These are phyloP conservation scores for Pseudotulostoma volvatum DNA, from an alignment of 495 filamentous ascomycete genomes.

Conservation along the genomic window DNA sequence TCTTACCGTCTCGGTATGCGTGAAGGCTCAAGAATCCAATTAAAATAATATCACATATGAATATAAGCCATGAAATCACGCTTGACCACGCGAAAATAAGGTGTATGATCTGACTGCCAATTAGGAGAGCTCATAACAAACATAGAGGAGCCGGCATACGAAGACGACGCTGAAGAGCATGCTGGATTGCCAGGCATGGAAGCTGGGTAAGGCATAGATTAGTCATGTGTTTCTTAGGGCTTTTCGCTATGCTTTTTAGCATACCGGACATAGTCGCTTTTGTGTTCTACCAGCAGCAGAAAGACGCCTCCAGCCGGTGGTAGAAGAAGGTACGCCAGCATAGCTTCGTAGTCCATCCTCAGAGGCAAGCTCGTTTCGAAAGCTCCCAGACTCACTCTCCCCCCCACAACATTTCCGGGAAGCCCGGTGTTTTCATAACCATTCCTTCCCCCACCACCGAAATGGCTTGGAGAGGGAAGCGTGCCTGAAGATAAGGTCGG, in stretches of 20 bases:
- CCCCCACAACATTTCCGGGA: slow-evolving; percentile 24
- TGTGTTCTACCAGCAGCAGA: slow-evolving; percentile 71
- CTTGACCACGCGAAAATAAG: slow-evolving; percentile 70
- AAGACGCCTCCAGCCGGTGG: slow-evolving; percentile 80
- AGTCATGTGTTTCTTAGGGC: slow-evolving; percentile 4
- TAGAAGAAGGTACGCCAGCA: slow-evolving; percentile 71
- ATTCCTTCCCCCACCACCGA: slow-evolving; percentile 10
- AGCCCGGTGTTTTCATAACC: slow-evolving; percentile 21
- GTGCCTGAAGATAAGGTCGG: slow-evolving; percentile 18
- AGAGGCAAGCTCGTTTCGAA: slow-evolving; percentile 69
- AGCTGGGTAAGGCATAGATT: slow-evolving; percentile 32
- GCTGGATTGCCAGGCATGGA: slow-evolving; percentile 90
- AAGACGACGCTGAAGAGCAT: slow-evolving; percentile 77
- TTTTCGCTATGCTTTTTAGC: no score
- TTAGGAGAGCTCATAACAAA: background rate
- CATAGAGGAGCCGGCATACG: slow-evolving; percentile 28
- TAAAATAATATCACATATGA: slow-evolving; percentile 54
- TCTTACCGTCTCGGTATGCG: slow-evolving; percentile 68
- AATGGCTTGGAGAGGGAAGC: slow-evolving; percentile 27
- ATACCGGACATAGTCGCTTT: slow-evolving; percentile 92
- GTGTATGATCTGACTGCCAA: slow-evolving; percentile 61
- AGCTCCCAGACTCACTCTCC: slow-evolving; percentile 55
- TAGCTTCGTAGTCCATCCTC: slow-evolving; percentile 74
- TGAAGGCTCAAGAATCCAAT: slow-evolving; percentile 63
- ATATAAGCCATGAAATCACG: slow-evolving; percentile 69